These are phyloP conservation scores for Dysphania ambrosioides DNA, from an alignment of 148 eudicot genomes.

Conservation along the genomic window DNA sequence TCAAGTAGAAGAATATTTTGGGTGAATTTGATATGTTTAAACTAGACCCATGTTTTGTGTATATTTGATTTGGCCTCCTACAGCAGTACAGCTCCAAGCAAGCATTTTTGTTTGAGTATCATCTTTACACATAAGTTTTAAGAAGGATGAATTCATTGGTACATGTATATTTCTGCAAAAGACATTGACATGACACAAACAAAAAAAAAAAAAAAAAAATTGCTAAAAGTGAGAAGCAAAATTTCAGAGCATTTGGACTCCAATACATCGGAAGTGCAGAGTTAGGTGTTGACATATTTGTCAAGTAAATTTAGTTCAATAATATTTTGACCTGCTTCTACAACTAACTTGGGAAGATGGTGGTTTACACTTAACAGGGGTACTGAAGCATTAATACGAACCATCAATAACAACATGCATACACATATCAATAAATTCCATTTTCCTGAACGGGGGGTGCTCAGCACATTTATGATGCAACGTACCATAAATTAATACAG, in stretches of 20 bases:
- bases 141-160: too few relatives aligned
- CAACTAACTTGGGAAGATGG: neutral
- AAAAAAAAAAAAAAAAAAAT: too few relatives aligned
- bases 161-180: too few relatives aligned
- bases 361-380: neutral
- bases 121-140: too few relatives aligned
- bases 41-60: neutral
- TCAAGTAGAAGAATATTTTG: too few relatives aligned
- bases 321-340: neutral
- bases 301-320: neutral
- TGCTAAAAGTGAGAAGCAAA: too few relatives aligned
- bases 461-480: neutral
- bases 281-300: neutral
- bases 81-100: too few relatives aligned
- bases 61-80: neutral
- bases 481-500: neutral
- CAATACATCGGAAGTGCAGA: neutral
- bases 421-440: too few relatives aligned
- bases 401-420: neutral
- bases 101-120: neutral
- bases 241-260: neutral
- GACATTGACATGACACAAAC: too few relatives aligned
- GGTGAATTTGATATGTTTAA: too few relatives aligned
- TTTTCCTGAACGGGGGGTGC: neutral
- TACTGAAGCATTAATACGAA: neutral